Base-by-base conservation (phyloP, 352 stramenopile genomes). In the Pythium periplocum region DNA sequence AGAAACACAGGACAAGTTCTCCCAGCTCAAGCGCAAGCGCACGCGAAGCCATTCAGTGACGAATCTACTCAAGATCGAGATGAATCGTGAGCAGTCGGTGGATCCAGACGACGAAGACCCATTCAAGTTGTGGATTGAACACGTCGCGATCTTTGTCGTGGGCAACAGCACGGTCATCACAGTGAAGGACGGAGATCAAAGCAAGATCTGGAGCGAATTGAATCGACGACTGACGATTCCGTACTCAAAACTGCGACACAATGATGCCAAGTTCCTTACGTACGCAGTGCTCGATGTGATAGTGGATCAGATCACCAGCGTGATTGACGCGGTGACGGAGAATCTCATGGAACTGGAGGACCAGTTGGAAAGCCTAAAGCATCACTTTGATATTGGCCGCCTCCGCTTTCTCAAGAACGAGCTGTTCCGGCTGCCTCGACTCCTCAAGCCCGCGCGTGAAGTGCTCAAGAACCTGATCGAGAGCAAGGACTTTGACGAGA, bases 191-290 rank as follows among this genome's bases (percentile, higher is more conserved):
- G 80, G 71, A 34, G 71, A 69, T 17, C 64, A 69, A 31, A 84
- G 64, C 60, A 69, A 86, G 54, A 90, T 89, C 53, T 93, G 78
- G 83, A 66, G 65, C 5, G 73, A 87, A 48, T 55, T 96, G 4
- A 90, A 81, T 31, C 67, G 78, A 3, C 73, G 87, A 4, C 56
- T 96, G 9, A 78, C 78, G 8, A 81, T 91, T 34, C 73, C 78
- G 40, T 95, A 94, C 66, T 95, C 86, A n/a, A 96, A 95, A 56
- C 62, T 96, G 35, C 78, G 87, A 7, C 83, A 95, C 59, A 94
- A 94, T 54, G 78, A 88, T 51, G 85, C 83, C 44, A 90, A 93
- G 38, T 95, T 94, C 48, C 75, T 96, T 30, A 74, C 87, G 4
- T 95, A 96, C 59, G 73, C 79, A 1, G 77, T 95, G 40, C 73